Percentiles rank a stretch among this genome's conserved stretches.
Conservation (phyloP, 2,329 filamentous ascomycete genomes). For the Aspergillus pseudoterreus region DNA sequence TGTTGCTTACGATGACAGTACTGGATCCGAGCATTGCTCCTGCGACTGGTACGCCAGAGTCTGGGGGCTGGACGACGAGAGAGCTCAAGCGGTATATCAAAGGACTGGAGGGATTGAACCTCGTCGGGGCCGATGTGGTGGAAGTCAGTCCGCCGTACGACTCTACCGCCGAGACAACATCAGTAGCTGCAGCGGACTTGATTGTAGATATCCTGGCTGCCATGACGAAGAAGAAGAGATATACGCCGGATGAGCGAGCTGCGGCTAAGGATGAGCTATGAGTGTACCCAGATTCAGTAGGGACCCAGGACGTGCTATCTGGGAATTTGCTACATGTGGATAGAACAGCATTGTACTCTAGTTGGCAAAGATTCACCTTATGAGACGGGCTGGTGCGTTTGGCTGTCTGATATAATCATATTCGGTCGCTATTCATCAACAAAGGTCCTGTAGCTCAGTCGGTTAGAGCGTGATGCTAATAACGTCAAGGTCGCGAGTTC, state of each 20-base stretch:
- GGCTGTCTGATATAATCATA: no score
- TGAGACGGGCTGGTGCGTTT: no score
- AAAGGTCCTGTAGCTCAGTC: no score
- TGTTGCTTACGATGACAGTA: constrained; percentile 9
- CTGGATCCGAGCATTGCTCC: constrained; percentile 31
- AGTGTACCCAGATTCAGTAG: background rate
- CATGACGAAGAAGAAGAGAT: constrained; percentile 15
- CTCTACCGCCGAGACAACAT: constrained; percentile 36
- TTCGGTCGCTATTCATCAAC: no score
- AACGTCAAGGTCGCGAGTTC: no score
- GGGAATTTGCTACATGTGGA: no score
- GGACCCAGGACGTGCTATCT: no score
- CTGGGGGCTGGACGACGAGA: constrained; percentile 20
- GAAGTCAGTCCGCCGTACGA: constrained; percentile 48
- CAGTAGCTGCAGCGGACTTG: constrained; percentile 27
- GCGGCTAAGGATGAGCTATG: background rate
- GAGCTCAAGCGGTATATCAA: constrained; percentile 17
- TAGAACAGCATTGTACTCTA: no score
- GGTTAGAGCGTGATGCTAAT: no score
- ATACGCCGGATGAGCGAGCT: background rate
- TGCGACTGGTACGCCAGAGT: constrained; percentile 26
- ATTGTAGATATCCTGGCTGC: constrained; percentile 26
- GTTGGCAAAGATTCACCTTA: no score
- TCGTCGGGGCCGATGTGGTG: constrained; percentile 20
- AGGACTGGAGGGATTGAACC: constrained; percentile 16